Evolutionary conservation across 805 yeast genomes (phyloP), one percentile per base, ranked within the genome.

Genomic region (Metschnikowia amazonensis): DNA sequence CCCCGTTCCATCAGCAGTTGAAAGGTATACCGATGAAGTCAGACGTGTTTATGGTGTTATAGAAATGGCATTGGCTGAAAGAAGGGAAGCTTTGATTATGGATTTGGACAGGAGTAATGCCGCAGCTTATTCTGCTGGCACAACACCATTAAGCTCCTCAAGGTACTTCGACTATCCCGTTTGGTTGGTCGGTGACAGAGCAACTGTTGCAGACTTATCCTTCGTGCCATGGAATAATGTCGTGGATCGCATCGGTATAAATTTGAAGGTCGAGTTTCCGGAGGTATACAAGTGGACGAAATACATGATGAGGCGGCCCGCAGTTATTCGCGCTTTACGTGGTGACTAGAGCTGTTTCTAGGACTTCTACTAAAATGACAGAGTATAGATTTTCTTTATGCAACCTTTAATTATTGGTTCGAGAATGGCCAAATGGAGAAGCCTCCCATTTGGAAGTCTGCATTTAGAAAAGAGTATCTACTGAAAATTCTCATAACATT

Each of bases 151-250:
- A 50, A 80, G 89, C 14, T 92, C 86, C 62, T 82, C 89, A 39
- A 77, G 89, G 62, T 89, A 86, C 69, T 88, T 89, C 59, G 96
- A 89, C 58, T 84, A 87, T 59, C 96, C 97, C 1, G 92, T 90
- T 24, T 90, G 98, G 98, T 74, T 90, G 28, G 97, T 89, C 11
- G 95, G 96, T 23, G 96, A 89, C 57, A 58, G 75, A 39, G 76
- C 76, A 18, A 72, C 97, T 1, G 82, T 90, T 36, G 97, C 97
- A 2, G 98, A 90, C 65, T 73, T 90, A 59, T 80, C 92, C 18
- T 90, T 90, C 69, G 96, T 90, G 24, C 95, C 98, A 13, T 90
- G 98, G 98, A 90, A 90, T 65, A 90, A 89, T 59, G 97, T 90
- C 14, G 95, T 90, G 44, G 96, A 87, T 63, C 75, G 96, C 58